These are phyloP conservation scores for Melanogaster broomeanus DNA, from an alignment of 768 basidiomycete species.

Conservation along the genomic window DNA sequence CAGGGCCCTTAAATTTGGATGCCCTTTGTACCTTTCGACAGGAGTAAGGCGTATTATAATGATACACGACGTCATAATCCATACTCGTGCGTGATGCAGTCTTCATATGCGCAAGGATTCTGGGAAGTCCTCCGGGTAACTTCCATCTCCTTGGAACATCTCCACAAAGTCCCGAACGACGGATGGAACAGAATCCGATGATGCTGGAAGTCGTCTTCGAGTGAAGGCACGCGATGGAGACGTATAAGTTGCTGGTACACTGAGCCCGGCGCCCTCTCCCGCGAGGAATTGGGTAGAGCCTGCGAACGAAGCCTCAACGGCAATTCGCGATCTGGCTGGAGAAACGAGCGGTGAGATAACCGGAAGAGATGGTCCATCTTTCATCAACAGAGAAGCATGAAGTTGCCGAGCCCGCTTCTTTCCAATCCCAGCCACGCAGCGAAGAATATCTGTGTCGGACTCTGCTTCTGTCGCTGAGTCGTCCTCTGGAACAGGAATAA, in stretches of 20 bases:
- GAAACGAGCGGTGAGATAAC: constrained; percentile 30
- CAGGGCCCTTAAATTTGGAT: too few relatives aligned
- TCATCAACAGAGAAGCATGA: constrained; percentile 2
- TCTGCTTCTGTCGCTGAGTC: constrained; percentile 36
- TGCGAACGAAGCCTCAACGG: neutral
- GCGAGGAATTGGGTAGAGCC: constrained; percentile 2
- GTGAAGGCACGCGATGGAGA: neutral
- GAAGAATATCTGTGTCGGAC: constrained; percentile 29
- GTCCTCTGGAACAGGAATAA: constrained; percentile 10
- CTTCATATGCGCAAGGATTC: constrained; percentile 25
- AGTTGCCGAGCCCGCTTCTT: constrained; percentile 3
- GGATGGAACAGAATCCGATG: constrained; percentile 23
- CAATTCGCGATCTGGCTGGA: constrained; percentile 20
- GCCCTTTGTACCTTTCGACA: neutral
- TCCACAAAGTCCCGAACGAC: constrained; percentile 31
- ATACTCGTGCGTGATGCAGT: constrained; percentile 1
- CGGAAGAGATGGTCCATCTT: constrained; percentile 6
- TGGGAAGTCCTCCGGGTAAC: constrained; percentile 36
- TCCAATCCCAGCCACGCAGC: constrained; percentile 19
- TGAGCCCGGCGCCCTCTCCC: constrained; percentile 10
- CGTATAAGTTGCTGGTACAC: neutral
- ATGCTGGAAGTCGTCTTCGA: neutral
- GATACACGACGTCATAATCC: neutral
- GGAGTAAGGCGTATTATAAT: neutral
- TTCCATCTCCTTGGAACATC: constrained; percentile 36